Evolutionary conservation across 805 yeast genomes (phyloP).

Genomic region (Huiozyma sinensis): DNA sequence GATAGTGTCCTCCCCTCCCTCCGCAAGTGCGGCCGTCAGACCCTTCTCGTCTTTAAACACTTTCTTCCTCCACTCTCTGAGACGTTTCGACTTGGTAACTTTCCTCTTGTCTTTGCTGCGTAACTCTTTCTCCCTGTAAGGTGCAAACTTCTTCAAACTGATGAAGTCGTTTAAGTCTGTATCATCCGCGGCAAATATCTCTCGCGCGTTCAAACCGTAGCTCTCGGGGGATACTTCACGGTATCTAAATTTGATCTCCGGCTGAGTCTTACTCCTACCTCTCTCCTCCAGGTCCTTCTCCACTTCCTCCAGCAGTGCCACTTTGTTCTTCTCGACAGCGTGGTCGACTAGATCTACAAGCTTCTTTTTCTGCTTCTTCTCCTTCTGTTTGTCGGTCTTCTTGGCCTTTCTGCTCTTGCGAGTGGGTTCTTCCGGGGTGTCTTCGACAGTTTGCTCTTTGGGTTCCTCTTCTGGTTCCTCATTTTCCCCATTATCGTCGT

Average conservation of each 20-base stretch:
- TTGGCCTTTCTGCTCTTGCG: constrained; percentile 31
- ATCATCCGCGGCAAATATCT: constrained; percentile 85
- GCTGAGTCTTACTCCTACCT: constrained; percentile 43
- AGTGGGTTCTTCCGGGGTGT: constrained; percentile 21
- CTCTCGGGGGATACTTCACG: constrained; percentile 93
- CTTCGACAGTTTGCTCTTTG: constrained; percentile 13
- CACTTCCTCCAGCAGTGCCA: constrained; percentile 56
- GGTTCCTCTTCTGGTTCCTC: constrained; percentile 8
- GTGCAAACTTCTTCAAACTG: constrained; percentile 87
- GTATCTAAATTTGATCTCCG: constrained; percentile 57
- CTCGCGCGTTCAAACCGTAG: constrained; percentile 76
- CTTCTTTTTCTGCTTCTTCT: constrained; percentile 51
- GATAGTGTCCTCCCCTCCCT: constrained; percentile 15
- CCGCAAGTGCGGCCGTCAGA: constrained; percentile 16
- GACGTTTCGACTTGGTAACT: constrained; percentile 67
- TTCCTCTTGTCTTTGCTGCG: constrained; percentile 72
- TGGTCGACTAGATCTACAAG: constrained; percentile 61
- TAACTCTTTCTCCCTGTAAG: constrained; percentile 71
- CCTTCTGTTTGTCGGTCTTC: constrained; percentile 37
- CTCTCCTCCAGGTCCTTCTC: constrained; percentile 40
- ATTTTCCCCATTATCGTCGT: neutral
- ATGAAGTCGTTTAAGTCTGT: constrained; percentile 70
- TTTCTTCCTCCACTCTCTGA: constrained; percentile 82
- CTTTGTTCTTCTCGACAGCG: constrained; percentile 64
- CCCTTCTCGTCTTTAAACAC: constrained; percentile 60